Conservation (phyloP, 164 flowering plant genomes). For the Santalum album region DNA sequence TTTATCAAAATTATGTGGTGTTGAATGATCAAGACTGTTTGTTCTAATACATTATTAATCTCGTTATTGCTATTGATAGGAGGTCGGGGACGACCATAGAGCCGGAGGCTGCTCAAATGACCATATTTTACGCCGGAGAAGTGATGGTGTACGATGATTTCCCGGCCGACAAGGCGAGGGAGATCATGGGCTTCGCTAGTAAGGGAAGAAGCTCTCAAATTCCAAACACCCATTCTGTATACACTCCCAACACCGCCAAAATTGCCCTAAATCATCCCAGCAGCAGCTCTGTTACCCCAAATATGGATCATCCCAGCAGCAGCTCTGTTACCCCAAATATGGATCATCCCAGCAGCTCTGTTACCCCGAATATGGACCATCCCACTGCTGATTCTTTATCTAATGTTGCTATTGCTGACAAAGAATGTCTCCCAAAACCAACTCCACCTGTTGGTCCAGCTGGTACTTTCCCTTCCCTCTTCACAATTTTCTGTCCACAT, state of each 20-base stretch:
- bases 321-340: no score
- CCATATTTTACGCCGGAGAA: constrained; percentile 60
- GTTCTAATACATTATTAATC: no score
- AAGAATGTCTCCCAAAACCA: no score
- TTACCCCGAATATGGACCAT: no score
- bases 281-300: not conserved
- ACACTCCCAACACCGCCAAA: not conserved
- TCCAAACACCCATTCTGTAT: not conserved
- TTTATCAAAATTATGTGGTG: no score
- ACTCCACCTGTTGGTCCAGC: no score
- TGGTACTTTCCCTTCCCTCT: no score
- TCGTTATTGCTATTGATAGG: not conserved
- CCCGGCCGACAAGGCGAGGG: constrained; percentile 46
- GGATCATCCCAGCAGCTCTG: no score
- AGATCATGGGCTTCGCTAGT: constrained; percentile 33
- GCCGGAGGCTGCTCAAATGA: constrained; percentile 34
- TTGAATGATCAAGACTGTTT: no score
- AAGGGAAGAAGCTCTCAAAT: constrained; percentile 14
- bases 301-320: not conserved
- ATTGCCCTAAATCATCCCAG: not conserved
- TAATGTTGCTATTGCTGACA: no score
- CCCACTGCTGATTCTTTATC: not conserved
- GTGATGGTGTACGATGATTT: constrained; percentile 50
- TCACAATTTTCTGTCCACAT: no score
- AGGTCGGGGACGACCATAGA: constrained; percentile 6